These are phyloP conservation scores for Nakazawaea ishiwadae DNA, from an alignment of 805 yeast genomes.

Conservation along the genomic window DNA sequence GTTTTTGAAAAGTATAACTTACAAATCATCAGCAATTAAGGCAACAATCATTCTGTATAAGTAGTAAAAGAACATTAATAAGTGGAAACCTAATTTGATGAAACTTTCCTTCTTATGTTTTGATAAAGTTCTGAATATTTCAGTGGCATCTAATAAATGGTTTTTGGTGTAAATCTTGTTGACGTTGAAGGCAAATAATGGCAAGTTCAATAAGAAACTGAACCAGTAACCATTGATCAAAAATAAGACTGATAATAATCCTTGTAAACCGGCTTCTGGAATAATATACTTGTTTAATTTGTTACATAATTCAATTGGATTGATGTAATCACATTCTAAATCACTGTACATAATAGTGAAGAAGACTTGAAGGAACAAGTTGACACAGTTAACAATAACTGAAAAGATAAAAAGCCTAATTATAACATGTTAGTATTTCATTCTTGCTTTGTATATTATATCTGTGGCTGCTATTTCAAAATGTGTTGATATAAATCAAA, in stretches of 20 bases:
- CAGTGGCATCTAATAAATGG: constrained; percentile 93
- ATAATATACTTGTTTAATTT: constrained; percentile 82
- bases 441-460: too few relatives aligned
- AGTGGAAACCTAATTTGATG: constrained; percentile 84
- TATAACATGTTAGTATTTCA: neutral
- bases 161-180: constrained; percentile 75
- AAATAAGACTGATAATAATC: constrained; percentile 60
- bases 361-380: constrained; percentile 87
- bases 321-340: constrained; percentile 93
- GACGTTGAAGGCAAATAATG: constrained; percentile 78
- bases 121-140: constrained; percentile 89
- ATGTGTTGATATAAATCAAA: too few relatives aligned
- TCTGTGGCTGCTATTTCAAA: too few relatives aligned
- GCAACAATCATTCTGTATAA: constrained; percentile 95
- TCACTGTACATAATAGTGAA: constrained; percentile 95
- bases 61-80: constrained; percentile 91
- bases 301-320: constrained; percentile 94
- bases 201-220: constrained; percentile 75
- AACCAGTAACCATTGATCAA: constrained; percentile 91
- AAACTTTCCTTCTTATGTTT: constrained; percentile 92
- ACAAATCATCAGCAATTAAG: constrained; percentile 63
- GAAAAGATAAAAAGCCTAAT: constrained; percentile 65
- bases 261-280: constrained; percentile 89
- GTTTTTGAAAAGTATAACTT: too few relatives aligned
- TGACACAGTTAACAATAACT: constrained; percentile 79